Percentiles rank a stretch among this genome's conserved stretches.
These are phyloP conservation scores for Saccharomycopsis malanga DNA, from an alignment of 805 yeast species.

Conservation along the genomic window DNA sequence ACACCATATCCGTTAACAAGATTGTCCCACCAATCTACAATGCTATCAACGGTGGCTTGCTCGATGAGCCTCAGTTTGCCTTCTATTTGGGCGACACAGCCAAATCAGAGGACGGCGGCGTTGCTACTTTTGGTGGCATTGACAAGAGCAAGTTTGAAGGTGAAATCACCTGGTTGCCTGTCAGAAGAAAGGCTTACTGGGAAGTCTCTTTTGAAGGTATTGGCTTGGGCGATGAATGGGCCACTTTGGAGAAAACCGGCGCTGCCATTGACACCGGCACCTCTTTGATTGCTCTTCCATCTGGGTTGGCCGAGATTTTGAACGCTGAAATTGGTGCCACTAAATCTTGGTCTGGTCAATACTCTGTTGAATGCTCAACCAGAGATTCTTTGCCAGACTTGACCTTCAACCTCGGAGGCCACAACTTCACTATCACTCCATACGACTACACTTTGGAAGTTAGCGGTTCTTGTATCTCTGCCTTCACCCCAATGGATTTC, in stretches of 20 bases:
- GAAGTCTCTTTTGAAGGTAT: slow-evolving; percentile 91
- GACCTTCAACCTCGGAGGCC: slow-evolving; percentile 83
- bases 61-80: slow-evolving; percentile 81
- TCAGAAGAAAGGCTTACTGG: slow-evolving; percentile 99
- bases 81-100: slow-evolving; percentile 81
- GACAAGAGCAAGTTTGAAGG: slow-evolving; percentile 74
- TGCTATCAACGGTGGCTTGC: slow-evolving; percentile 72
- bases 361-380: slow-evolving; percentile 80
- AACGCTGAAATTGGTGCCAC: slow-evolving; percentile 95
- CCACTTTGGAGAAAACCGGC: slow-evolving; percentile 74
- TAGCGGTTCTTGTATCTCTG: slow-evolving; percentile 92
- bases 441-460: slow-evolving; percentile 92
- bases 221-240: slow-evolving; percentile 87
- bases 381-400: slow-evolving; percentile 85
- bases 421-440: slow-evolving; percentile 84
- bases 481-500: slow-evolving; percentile 95
- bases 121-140: slow-evolving; percentile 92
- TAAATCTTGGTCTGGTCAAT: slow-evolving; percentile 97
- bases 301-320: slow-evolving; percentile 90
- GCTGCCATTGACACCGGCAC: slow-evolving; percentile 99
- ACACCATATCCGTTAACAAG: slow-evolving; percentile 80
- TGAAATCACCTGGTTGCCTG: slow-evolving; percentile 90
- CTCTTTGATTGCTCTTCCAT: slow-evolving; percentile 89
- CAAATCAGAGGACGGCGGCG: slow-evolving; percentile 72
- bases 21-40: slow-evolving; percentile 92